These are phyloP conservation scores for Cryomyces minteri DNA, from an alignment of 495 filamentous ascomycete species.

Conservation along the genomic window DNA sequence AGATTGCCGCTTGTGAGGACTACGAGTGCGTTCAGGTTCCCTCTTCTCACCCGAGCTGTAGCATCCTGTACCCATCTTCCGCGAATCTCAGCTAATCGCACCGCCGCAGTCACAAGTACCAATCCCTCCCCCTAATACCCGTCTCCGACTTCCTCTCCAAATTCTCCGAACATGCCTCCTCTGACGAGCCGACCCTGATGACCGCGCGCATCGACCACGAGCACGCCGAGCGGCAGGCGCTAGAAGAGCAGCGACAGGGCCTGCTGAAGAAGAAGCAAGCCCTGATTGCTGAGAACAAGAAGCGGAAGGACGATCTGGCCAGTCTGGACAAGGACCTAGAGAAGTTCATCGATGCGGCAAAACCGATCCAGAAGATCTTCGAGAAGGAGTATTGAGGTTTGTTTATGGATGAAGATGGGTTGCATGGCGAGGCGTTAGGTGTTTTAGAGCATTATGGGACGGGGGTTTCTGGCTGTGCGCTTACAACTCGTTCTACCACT, in stretches of 20 bases:
- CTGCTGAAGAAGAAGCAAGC: slow-evolving; percentile 80
- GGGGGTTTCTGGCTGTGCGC: too few species aligned
- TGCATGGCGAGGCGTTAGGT: too few species aligned
- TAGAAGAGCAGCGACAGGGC: slow-evolving; percentile 75
- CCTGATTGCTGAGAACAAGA: slow-evolving; percentile 87
- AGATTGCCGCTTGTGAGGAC: slow-evolving; percentile 77
- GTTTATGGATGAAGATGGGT: too few species aligned
- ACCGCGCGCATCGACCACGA: slow-evolving; percentile 87
- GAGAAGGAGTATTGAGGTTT: slow-evolving; percentile 42
- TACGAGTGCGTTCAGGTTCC: slow-evolving; percentile 53
- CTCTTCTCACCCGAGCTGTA: background rate
- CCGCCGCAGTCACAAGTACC: slow-evolving; percentile 59
- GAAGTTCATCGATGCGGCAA: slow-evolving; percentile 76
- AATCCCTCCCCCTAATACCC: slow-evolving; percentile 64
- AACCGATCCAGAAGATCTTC: slow-evolving; percentile 69
- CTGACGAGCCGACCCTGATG: slow-evolving; percentile 64
- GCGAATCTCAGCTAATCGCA: background rate
- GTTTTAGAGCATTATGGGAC: too few species aligned
- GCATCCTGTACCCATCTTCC: background rate
- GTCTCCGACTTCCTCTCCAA: slow-evolving; percentile 62
- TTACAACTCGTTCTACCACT: too few species aligned
- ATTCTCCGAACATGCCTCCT: slow-evolving; percentile 55
- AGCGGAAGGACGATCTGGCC: slow-evolving; percentile 77
- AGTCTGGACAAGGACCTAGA: slow-evolving; percentile 79
- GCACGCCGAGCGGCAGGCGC: slow-evolving; percentile 60